phyloP scores from a whole-genome alignment of 768 basidiomycete genomes.

The Serpula lacrymans region DNA sequence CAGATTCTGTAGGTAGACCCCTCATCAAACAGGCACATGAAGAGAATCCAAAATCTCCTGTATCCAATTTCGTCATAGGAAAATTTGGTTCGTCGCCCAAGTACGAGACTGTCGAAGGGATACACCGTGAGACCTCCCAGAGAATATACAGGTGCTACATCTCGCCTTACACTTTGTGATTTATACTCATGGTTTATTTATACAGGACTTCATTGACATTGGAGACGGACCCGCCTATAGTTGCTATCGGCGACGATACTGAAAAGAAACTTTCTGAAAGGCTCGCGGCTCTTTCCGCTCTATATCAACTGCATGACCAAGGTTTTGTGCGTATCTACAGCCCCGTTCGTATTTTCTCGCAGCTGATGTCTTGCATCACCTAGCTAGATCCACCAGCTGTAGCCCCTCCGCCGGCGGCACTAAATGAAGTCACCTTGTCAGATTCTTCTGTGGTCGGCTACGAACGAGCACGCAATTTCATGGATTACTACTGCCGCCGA shows the following conservation, averaged over 20 bases:
- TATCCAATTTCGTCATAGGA: slow-evolving; percentile 38
- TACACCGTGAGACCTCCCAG: slow-evolving; percentile 5
- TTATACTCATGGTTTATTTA: slow-evolving; percentile 4
- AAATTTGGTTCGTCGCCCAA: slow-evolving; percentile 8
- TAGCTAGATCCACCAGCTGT: slow-evolving; percentile 24
- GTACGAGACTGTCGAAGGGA: slow-evolving; percentile 28
- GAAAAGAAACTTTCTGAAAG: slow-evolving; percentile 64
- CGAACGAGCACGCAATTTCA: slow-evolving; percentile 80
- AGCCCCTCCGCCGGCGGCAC: slow-evolving; percentile 3
- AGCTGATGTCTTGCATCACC: slow-evolving; percentile 7
- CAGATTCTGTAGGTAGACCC: slow-evolving; percentile 6
- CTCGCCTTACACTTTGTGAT: background rate
- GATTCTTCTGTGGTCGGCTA: slow-evolving; percentile 63
- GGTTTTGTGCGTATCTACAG: slow-evolving; percentile 54
- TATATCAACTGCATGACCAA: slow-evolving; percentile 62
- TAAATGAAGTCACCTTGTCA: slow-evolving; percentile 40
- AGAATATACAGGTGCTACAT: slow-evolving; percentile 2
- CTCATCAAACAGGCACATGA: slow-evolving; percentile 26
- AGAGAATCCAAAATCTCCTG: slow-evolving; percentile 51
- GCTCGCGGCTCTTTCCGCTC: slow-evolving; percentile 71
- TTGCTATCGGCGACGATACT: slow-evolving; percentile 60
- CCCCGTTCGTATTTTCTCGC: background rate
- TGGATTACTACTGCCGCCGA: slow-evolving; percentile 90
- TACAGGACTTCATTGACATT: slow-evolving; percentile 22
- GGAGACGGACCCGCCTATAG: slow-evolving; percentile 32